Evolutionary conservation across 768 basidiomycete genomes (phyloP).

Genomic region (Rhodotorula paludigena): DNA sequence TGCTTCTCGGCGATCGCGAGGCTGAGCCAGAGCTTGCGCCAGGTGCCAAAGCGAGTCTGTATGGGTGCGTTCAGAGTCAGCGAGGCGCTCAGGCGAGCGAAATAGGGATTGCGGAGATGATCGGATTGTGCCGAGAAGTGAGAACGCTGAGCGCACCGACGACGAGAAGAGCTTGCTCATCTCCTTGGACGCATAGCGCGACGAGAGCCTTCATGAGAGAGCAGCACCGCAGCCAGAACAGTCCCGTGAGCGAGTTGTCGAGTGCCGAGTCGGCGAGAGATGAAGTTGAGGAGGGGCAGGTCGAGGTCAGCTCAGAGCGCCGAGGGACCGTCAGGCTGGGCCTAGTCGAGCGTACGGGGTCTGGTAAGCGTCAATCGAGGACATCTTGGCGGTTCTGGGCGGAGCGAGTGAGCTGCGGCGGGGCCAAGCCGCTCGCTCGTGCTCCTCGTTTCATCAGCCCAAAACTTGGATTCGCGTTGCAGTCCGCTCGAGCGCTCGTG

Average conservation of each 20-base stretch:
- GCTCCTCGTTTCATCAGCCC: too few species aligned
- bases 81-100: background rate
- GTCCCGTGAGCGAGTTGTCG: too few species aligned
- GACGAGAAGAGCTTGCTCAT: slow-evolving; percentile 97
- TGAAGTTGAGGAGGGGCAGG: background rate
- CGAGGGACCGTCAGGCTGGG: background rate
- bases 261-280: background rate
- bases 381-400: slow-evolving; percentile 18
- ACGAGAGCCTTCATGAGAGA: slow-evolving; percentile 47
- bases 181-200: slow-evolving; percentile 98
- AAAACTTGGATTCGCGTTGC: too few species aligned
- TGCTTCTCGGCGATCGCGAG: slow-evolving; percentile 95
- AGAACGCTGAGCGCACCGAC: slow-evolving; percentile 54
- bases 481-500: too few species aligned
- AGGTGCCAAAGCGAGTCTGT: slow-evolving; percentile 90
- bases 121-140: background rate
- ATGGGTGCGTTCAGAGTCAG: background rate
- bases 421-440: too few species aligned
- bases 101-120: background rate
- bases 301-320: background rate
- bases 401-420: too few species aligned
- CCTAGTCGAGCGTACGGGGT: slow-evolving; percentile 36
- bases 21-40: slow-evolving; percentile 92
- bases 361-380: slow-evolving; percentile 39
- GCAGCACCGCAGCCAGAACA: background rate